These are phyloP conservation scores for Aspergillus amoenus DNA, from an alignment of 2,329 filamentous ascomycete genomes.

Conservation along the genomic window DNA sequence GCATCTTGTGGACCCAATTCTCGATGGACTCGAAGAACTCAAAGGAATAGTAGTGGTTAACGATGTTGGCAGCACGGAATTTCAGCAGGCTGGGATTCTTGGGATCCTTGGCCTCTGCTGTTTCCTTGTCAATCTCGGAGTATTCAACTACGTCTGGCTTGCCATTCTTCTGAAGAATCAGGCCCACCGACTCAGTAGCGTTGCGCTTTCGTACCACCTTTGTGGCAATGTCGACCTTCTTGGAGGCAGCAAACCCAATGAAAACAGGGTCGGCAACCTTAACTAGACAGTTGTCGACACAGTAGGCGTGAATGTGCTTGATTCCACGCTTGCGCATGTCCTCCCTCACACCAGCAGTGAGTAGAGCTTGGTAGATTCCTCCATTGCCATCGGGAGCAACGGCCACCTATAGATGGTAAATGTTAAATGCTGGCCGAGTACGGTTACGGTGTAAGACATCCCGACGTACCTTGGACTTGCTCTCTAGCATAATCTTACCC, in stretches of 20 bases:
- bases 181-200: conserved; percentile 90
- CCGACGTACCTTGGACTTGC: conserved; percentile 68
- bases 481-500: conserved; percentile 92
- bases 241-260: conserved; percentile 85
- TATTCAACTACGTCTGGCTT: conserved; percentile 98
- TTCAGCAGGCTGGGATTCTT: conserved; percentile 80
- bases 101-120: conserved; percentile 83
- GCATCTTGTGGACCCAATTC: conserved; percentile 78
- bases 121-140: conserved; percentile 87
- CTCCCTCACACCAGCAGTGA: conserved; percentile 74
- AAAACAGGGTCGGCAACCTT: conserved; percentile 97
- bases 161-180: conserved; percentile 93
- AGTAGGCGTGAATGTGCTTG: conserved; percentile 95
- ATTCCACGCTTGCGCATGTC: conserved; percentile 90
- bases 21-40: conserved; percentile 88
- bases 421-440: neutral
- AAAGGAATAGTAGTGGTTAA: conserved; percentile 99
- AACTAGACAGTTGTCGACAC: conserved; percentile 98
- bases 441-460: neutral
- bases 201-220: conserved; percentile 99
- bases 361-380: conserved; percentile 89
- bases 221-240: conserved; percentile 91
- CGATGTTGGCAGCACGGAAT: conserved; percentile 97
- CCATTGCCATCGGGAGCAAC: conserved; percentile 97
- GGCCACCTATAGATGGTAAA: conserved; percentile 58